Evolutionary conservation across 1,284 basidiomycete species (phyloP).

Genomic region (Porodaedalea pini): DNA sequence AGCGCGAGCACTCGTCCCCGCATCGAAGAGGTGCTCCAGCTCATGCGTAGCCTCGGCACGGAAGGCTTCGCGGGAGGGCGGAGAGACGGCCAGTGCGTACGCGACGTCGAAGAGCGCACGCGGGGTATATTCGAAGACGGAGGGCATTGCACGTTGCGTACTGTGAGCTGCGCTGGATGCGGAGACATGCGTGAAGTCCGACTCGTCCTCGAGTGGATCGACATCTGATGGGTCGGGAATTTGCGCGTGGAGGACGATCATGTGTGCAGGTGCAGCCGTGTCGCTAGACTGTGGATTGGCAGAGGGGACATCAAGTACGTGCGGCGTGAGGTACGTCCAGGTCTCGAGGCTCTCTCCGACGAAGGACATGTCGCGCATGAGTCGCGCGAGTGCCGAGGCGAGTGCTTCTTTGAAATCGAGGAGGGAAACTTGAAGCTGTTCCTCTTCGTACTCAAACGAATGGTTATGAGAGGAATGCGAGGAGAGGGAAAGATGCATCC

Average conservation of each 20-base stretch:
- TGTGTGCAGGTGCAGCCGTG: constrained; percentile 5
- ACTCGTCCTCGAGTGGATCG: neutral
- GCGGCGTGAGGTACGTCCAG: constrained; percentile 2
- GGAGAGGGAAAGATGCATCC: neutral
- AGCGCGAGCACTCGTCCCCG: neutral
- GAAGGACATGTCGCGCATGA: constrained; percentile 16
- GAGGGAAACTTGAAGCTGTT: neutral
- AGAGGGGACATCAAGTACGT: constrained; percentile 16
- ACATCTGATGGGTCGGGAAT: neutral
- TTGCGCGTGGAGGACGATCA: constrained; percentile 14
- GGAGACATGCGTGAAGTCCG: constrained; percentile 5
- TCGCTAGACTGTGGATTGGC: neutral
- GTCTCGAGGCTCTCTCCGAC: neutral
- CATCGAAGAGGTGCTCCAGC: constrained; percentile 10
- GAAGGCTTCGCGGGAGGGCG: constrained; percentile 2
- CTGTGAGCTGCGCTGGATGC: neutral
- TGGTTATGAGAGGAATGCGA: neutral
- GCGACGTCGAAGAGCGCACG: constrained; percentile 12
- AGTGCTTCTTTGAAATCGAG: constrained; percentile 16
- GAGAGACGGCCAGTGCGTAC: constrained; percentile 5
- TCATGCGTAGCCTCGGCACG: neutral
- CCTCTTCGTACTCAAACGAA: neutral
- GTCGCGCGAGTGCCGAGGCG: constrained; percentile 10
- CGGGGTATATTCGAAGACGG: constrained; percentile 16
- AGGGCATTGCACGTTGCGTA: constrained; percentile 9